Conservation (phyloP, 148 eudicot genomes). For the Rhododendron ovatum region DNA sequence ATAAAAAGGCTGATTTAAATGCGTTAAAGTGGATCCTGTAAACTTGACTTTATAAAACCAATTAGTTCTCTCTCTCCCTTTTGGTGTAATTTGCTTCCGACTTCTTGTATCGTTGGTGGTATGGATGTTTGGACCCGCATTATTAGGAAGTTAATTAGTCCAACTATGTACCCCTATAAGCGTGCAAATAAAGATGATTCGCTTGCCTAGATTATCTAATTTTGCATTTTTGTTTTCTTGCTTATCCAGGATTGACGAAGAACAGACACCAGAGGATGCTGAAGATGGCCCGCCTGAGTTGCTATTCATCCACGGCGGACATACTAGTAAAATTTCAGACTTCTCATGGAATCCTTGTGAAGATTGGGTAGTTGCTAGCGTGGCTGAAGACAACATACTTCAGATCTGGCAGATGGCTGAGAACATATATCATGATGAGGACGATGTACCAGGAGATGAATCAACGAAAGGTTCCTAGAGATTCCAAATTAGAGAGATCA, state of each 20-base stretch:
- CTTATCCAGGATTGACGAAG: conserved; percentile 52
- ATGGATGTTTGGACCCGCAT: neutral
- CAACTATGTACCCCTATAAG: neutral
- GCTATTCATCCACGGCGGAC: conserved; percentile 87
- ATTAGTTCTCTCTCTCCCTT: neutral
- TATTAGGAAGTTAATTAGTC: neutral
- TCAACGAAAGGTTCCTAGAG: conserved; percentile 21
- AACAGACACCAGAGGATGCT: conserved; percentile 71
- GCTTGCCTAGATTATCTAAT: neutral
- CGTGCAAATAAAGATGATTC: neutral
- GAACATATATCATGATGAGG: conserved; percentile 76
- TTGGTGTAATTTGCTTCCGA: neutral
- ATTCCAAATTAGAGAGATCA: conserved; percentile 18
- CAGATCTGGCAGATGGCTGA: conserved; percentile 98
- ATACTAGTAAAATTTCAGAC: conserved; percentile 83
- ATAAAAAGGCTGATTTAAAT: neutral
- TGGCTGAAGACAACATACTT: conserved; percentile 82
- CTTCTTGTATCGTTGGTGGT: neutral
- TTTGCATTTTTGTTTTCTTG: neutral
- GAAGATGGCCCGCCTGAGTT: conserved; percentile 89
- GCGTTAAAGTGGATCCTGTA: neutral
- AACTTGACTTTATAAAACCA: neutral
- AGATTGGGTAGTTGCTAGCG: conserved; percentile 89
- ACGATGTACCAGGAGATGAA: conserved; percentile 57
- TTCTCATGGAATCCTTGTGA: conserved; percentile 94